Evolutionary conservation across 257 asterid species (phyloP).

Genomic region (Solanum ossicruentum): DNA sequence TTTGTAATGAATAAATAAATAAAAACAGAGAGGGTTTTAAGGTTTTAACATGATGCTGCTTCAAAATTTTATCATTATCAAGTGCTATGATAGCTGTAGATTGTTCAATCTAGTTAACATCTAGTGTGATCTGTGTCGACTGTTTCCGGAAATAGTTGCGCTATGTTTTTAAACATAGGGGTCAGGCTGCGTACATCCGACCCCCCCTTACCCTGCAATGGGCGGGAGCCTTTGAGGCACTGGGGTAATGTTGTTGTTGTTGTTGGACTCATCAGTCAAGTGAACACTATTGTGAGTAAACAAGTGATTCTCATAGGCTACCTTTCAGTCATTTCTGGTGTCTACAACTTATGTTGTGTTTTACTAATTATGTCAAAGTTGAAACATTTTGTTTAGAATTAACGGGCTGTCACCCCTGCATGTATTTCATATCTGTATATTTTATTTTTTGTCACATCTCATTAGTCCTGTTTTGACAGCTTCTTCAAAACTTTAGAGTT

Average conservation of each 20-base stretch:
- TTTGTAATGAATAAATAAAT: not conserved
- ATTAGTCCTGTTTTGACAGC: constrained; percentile 30
- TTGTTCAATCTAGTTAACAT: not conserved
- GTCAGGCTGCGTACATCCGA: too few relatives aligned
- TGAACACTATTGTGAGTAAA: not conserved
- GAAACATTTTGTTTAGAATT: not conserved
- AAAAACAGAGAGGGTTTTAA: not conserved
- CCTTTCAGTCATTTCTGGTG: not conserved
- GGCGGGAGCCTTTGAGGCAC: too few relatives aligned
- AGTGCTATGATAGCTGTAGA: not conserved
- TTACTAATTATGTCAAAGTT: not conserved
- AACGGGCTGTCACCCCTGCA: not conserved
- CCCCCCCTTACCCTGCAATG: too few relatives aligned
- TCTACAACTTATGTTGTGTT: not conserved
- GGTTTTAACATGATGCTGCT: not conserved
- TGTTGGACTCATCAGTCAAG: not conserved
- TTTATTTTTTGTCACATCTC: not conserved
- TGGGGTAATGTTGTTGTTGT: too few relatives aligned
- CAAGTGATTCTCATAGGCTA: not conserved
- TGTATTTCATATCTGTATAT: not conserved
- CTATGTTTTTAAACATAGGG: too few relatives aligned
- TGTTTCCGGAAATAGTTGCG: too few relatives aligned
- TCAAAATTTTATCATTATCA: not conserved
- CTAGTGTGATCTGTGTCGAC: not conserved
- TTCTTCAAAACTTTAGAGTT: constrained; percentile 85